Conservation (phyloP, 495 filamentous ascomycete genomes). For the Terfezia boudieri region DNA sequence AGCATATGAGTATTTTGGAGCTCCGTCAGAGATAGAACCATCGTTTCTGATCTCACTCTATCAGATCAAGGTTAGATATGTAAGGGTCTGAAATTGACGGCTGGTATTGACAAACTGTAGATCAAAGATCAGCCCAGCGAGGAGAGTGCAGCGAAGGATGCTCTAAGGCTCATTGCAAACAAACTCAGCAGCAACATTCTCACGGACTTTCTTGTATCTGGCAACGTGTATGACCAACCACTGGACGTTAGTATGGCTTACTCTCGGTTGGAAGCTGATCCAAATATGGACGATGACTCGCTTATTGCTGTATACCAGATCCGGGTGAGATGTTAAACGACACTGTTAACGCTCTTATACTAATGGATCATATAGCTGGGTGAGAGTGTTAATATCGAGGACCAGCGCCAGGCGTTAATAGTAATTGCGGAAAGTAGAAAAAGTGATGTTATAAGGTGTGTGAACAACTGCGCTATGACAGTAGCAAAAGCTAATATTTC, state of each 20-base stretch:
- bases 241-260: constrained; percentile 11
- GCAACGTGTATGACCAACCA: constrained; percentile 10
- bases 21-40: too few relatives aligned
- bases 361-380: constrained; percentile 3
- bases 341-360: background rate
- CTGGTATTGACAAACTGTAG: background rate
- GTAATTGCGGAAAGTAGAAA: constrained; percentile 11
- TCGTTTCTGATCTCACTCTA: constrained; percentile 9
- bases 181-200: constrained; percentile 10
- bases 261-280: constrained; percentile 12
- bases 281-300: constrained; percentile 11
- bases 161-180: constrained; percentile 14
- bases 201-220: constrained; percentile 11
- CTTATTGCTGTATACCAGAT: constrained; percentile 14
- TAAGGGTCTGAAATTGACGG: background rate
- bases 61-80: constrained; percentile 8
- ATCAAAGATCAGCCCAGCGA: constrained; percentile 13
- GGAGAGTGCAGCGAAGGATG: constrained; percentile 13
- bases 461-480: background rate
- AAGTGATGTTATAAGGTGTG: constrained; percentile 8
- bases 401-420: constrained; percentile 9
- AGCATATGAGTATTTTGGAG: constrained; percentile 12
- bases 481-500: background rate
- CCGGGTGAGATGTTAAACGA: constrained; percentile 5
- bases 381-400: constrained; percentile 11